Percentiles rank a stretch among this genome's conserved stretches.
Conservation (phyloP, 169 alveolate species). For the Plasmodium vivax region DNA sequence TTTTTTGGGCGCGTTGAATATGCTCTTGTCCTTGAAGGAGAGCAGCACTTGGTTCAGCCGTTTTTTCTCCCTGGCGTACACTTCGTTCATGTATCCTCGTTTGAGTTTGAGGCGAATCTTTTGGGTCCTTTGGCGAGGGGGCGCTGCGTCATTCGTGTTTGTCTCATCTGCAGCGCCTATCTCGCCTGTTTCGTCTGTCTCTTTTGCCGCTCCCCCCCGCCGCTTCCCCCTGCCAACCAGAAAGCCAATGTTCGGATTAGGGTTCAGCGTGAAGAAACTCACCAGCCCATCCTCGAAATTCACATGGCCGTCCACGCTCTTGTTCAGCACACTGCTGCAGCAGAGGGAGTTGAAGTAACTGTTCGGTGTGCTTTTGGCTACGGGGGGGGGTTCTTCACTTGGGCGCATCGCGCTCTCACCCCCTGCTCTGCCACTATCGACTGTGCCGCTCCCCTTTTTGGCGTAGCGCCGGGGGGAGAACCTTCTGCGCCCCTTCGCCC, state of each 20-base stretch:
- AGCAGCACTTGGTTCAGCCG: slow-evolving; percentile 16
- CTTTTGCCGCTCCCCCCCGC: background rate
- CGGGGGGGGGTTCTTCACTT: background rate
- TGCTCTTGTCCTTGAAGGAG: slow-evolving; percentile 38
- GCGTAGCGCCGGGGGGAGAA: background rate
- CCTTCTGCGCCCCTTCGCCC: background rate
- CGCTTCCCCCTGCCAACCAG: background rate
- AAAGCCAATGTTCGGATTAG: slow-evolving; percentile 35
- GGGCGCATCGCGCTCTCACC: background rate
- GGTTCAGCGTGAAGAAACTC: slow-evolving; percentile 35
- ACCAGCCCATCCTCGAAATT: slow-evolving; percentile 61
- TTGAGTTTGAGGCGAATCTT: slow-evolving; percentile 34
- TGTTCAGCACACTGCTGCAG: slow-evolving; percentile 16
- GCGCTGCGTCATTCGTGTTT: background rate
- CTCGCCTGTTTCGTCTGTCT: background rate
- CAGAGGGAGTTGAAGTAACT: slow-evolving; percentile 30
- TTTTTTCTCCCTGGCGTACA: slow-evolving; percentile 46
- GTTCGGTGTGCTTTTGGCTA: background rate
- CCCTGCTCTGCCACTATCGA: background rate
- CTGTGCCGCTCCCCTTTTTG: background rate
- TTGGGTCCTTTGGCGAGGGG: background rate
- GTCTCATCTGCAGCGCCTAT: background rate
- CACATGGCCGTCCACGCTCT: slow-evolving; percentile 39
- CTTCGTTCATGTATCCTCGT: slow-evolving; percentile 64
- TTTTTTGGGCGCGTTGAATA: slow-evolving; percentile 16